A percentile compares a stretch with the other conserved stretches of the same genome.
Evolutionary conservation across 1,139 yeast genomes (phyloP).

Genomic region (Yueomyces sp.): DNA sequence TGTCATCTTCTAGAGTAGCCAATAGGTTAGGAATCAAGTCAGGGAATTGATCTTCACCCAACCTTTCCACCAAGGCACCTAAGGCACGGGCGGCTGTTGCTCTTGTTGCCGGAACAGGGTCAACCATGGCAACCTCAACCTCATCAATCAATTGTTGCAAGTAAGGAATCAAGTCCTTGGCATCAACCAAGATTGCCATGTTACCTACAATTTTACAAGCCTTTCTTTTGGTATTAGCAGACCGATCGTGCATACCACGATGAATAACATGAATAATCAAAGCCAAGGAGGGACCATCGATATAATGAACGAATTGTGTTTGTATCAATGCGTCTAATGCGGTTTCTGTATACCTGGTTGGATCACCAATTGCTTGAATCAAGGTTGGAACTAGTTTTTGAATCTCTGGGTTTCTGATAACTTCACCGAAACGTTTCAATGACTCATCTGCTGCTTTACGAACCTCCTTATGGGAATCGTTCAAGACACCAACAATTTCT

Average conservation of each 20-base stretch:
- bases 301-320: slow-evolving; percentile 92
- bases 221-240: slow-evolving; percentile 82
- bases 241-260: slow-evolving; percentile 89
- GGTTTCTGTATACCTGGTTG: slow-evolving; percentile 74
- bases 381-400: slow-evolving; percentile 81
- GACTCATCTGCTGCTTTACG: slow-evolving; percentile 89
- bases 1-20: slow-evolving; percentile 63
- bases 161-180: slow-evolving; percentile 77
- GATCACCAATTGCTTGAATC: slow-evolving; percentile 90
- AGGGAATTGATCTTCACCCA: slow-evolving; percentile 95
- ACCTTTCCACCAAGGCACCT: slow-evolving; percentile 89
- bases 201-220: slow-evolving; percentile 98
- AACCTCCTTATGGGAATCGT: slow-evolving; percentile 93
- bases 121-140: slow-evolving; percentile 91
- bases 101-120: slow-evolving; percentile 94
- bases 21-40: slow-evolving; percentile 74
- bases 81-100: slow-evolving; percentile 96
- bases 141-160: slow-evolving; percentile 65
- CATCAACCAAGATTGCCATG: slow-evolving; percentile 91
- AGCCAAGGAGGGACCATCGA: slow-evolving; percentile 96
- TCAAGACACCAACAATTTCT: slow-evolving; percentile 87
- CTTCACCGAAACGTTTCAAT: slow-evolving; percentile 87
- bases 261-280: slow-evolving; percentile 87
- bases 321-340: slow-evolving; percentile 79
- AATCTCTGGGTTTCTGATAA: slow-evolving; percentile 93